Base-by-base conservation (phyloP, 1,139 yeast genomes). In the Magnusiomyces clavatus region DNA sequence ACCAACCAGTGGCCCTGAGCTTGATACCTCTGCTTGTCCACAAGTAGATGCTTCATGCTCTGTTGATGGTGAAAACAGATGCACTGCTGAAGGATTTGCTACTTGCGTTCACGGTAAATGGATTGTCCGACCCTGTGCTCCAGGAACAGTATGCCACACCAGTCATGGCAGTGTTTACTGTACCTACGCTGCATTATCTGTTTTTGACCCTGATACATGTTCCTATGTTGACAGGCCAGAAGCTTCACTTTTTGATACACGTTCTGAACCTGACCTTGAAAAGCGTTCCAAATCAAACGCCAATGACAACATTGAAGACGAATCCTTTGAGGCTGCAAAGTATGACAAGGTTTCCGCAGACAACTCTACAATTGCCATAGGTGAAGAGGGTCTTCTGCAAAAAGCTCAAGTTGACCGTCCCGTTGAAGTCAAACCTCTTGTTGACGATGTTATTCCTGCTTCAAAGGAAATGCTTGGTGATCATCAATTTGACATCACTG, bases 71-170 rank as follows among this genome's bases (percentile, higher is more conserved):
- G 73, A 71, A 14, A 53, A 70, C 40, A 74, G 78, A 6, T 79
- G 83, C 62, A 62, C 75, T 6, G 67, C 69, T 53, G 80, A 81
- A 43, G 56, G 66, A 14, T 70, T 74, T 56, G 79, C 81, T 11
- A 65, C 76, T 42, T 79, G 83, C 62, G 69, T 73, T 56, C 67
- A 66, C 57, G 79, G 80, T 19, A 54, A 62, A 17, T 80, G 83
- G 83, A 77, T 75, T 19, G 62, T 60, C 19, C 69, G 71, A 58
- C 67, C 65, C 17, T 80, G 84, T 66, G 75, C 81, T 6, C 63
- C 73, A 2, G 81, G 81, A 43, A 77, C 83, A 2, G 71, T 77
- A 1, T 79, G 83, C 65, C 76, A 52, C 35, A 47, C 56, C 11
- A 39, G 48, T 17, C 50, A 53, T 11, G 40, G 50, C 8, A 42